Evolutionary conservation across 345 rosid genomes (phyloP), one percentile per base, ranked within the genome.

Genomic region (Lepidium africanum): DNA sequence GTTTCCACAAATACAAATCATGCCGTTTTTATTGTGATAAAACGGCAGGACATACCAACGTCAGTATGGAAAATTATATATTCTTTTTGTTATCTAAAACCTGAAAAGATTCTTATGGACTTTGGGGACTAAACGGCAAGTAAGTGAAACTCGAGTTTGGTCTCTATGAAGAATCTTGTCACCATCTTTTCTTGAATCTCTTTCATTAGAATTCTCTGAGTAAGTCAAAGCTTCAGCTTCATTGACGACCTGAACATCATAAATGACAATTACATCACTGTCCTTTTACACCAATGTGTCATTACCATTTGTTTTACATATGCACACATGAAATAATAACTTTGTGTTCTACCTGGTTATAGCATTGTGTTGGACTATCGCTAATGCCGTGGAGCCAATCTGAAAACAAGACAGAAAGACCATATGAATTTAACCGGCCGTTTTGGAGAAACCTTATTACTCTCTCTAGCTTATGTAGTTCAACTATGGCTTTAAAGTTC

Each of bases 301-400:
- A 63, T 39, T 48, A 38, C 27, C 30, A 56, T 64, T 6, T 25
- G 27, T 30, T 27, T 10, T 55, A 16, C 14, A 30, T 13, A 21
- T 38, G 40, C 3, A 15, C 2, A 32, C 17, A 13, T 10, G 45
- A 16, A 5, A 25, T 16, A 19, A 3, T 36, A 37, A 36, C 17
- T 51, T 47, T 37, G 57, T 60, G 10, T 54, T 63, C 77, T 71
- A 92, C 98, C 85, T 71, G 69, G 3, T 69, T 69, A 39, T 69
- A 83, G 66, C 50, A 78, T 13, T 90, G 97, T 16, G 71, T 67
- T 2, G 79, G 75, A 33, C 72, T 64, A 63, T 87, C 92, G 35
- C 79, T 81, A 68, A 93, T 93, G 5, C 97, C 96, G 15, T 90
- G 97, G 68, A 90, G 76, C 73, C 82, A 93, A 47, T 85, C 98